These are phyloP conservation scores for Linnemannia hyalina DNA, from an alignment of 192 early-diverging fungal species.

Conservation along the genomic window DNA sequence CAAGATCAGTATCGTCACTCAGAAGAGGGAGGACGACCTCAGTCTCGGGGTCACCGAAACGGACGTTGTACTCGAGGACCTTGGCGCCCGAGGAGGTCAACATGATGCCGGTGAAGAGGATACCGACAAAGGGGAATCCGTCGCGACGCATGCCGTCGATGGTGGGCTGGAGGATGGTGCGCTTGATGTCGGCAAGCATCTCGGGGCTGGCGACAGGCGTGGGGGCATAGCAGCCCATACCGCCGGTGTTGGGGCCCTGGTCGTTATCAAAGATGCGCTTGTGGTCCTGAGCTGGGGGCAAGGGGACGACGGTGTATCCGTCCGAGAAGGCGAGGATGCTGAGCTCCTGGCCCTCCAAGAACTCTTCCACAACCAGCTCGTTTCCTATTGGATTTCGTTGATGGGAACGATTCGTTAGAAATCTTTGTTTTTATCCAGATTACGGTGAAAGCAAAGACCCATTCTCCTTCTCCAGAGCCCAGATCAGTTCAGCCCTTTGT, in stretches of 20 bases:
- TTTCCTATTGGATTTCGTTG: conserved; percentile 43
- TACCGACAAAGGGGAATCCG: conserved; percentile 96
- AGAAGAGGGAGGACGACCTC: conserved; percentile 95
- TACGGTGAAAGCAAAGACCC: no score
- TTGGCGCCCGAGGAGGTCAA: conserved; percentile 91
- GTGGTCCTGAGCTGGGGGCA: conserved; percentile 98
- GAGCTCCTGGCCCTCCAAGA: conserved; percentile 93
- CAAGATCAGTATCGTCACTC: conserved; percentile 85
- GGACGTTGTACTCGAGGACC: conserved; percentile 98
- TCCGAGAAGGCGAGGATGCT: conserved; percentile 93
- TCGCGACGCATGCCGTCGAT: conserved; percentile 97
- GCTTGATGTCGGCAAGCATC: conserved; percentile 78
- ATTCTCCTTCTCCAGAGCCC: no score
- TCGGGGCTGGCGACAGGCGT: conserved; percentile 90
- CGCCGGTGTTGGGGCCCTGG: conserved; percentile 95
- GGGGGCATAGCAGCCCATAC: conserved; percentile 99
- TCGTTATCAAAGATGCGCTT: conserved; percentile 97
- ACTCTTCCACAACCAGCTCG: conserved; percentile 97
- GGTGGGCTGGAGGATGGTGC: conserved; percentile 89
- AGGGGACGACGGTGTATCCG: conserved; percentile 91
- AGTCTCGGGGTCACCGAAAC: conserved; percentile 99
- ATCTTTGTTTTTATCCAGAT: no score
- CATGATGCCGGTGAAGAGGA: conserved; percentile 98
- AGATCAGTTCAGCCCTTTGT: no score
- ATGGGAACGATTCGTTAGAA: not conserved